phyloP scores from a whole-genome alignment of 129 eudicot genomes.

The Artemisia annua region DNA sequence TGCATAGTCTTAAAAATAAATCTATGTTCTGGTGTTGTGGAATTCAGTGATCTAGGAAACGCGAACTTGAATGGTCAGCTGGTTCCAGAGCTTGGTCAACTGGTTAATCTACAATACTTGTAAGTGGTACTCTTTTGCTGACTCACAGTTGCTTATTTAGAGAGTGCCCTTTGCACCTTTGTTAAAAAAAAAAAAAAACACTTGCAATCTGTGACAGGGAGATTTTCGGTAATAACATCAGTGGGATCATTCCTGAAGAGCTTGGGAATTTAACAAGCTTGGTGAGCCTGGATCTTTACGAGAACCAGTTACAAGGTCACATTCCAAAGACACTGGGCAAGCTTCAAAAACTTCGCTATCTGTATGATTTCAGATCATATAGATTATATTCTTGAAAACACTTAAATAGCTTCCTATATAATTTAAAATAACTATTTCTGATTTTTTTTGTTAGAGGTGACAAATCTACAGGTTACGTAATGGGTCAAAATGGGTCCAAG shows the following conservation, averaged over 20 bases:
- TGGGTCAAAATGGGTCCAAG: too few relatives aligned
- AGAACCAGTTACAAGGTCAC: constrained; percentile 49
- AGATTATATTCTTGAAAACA: too few relatives aligned
- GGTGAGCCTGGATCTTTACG: constrained; percentile 83
- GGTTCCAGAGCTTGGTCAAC: constrained; percentile 64
- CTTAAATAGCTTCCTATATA: too few relatives aligned
- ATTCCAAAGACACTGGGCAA: constrained; percentile 61
- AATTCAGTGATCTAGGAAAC: constrained; percentile 71
- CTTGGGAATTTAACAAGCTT: constrained; percentile 69
- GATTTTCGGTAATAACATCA: constrained; percentile 58
- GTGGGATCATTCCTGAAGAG: constrained; percentile 56
- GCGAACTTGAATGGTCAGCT: constrained; percentile 62
- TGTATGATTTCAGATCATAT: constrained; percentile 40
- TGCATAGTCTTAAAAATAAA: background rate
- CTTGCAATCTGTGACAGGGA: constrained; percentile 42
- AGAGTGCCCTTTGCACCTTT: too few relatives aligned
- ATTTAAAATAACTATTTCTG: too few relatives aligned
- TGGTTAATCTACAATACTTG: constrained; percentile 59
- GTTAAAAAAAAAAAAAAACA: too few relatives aligned
- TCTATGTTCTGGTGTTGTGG: background rate
- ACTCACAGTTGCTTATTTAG: too few relatives aligned
- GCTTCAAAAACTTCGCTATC: constrained; percentile 59
- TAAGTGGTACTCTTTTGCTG: constrained; percentile 37
- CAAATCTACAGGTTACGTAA: too few relatives aligned
- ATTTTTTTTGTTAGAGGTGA: too few relatives aligned